Base-by-base conservation (phyloP, 2,329 filamentous ascomycete species). In the Colletotrichum costaricense region DNA sequence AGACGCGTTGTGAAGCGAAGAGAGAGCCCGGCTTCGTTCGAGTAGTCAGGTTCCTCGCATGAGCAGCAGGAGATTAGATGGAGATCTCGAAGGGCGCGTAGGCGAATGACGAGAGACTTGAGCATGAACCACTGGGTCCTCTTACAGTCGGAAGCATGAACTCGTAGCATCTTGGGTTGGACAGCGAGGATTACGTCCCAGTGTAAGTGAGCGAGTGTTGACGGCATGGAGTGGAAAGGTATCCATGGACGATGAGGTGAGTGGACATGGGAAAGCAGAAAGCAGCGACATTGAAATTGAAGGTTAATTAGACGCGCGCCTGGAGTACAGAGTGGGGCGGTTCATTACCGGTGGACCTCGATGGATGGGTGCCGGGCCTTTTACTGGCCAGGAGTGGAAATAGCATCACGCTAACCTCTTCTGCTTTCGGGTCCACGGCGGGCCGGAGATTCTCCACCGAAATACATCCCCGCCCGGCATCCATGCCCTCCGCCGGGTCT, bases 271-370 rank as follows among this genome's bases (percentile, higher is more conserved):
- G 7, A 14, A n/a, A 63, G 63, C 56, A 54, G 58, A n/a, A 28
- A 63, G 63, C 56, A 54, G 58, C 62, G 46, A 49, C 49, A 64
- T 59, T n/a, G 54, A 55, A 62, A 66, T 69, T 74, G 63, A 68
- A 63, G 68, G 52, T 72, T 46, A 16, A 35, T 46, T 74, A 74
- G 73, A 74, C 73, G 73, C 73, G 73, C 73, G 73, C 73, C 69
- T 74, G 60, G 59, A 69, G n/a, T 46, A 1, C 54, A n/a, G 58
- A 52, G 46, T 62, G 63, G 72, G 30, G 42, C 66, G 16, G 28
- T 59, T 56, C 30, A 30, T 55, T 54, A 26, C 28, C n/a, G 38
- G 59, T 69, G 70, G 70, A 55, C 54, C 8, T 26, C 12, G 38
- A 26, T 22, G 30, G 24, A 30, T 2, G 28, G 19, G 28, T 22